A percentile compares a stretch with the other conserved stretches of the same genome.
Conservation (phyloP, 768 basidiomycete genomes). For the Panaeolus cyanescens region DNA sequence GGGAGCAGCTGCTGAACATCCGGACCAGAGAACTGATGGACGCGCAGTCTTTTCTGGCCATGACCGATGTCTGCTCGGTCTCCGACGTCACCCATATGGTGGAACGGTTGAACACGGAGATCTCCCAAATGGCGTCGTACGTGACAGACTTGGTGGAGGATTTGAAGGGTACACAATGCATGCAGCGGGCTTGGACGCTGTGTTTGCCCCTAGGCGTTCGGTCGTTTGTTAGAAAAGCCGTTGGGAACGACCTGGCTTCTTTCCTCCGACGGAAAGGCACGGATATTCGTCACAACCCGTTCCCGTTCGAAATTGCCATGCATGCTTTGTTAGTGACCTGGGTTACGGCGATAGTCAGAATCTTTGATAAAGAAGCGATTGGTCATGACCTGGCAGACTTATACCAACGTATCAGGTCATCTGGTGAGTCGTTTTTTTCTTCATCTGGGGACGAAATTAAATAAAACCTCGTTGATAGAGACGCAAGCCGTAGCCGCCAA, state of each 20-base stretch:
- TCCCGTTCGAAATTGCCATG: conserved; percentile 23
- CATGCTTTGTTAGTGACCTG: conserved; percentile 15
- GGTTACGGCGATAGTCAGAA: conserved; percentile 5
- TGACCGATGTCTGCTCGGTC: not conserved
- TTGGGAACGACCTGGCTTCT: conserved; percentile 14
- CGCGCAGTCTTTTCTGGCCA: conserved; percentile 44
- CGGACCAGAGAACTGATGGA: conserved; percentile 48
- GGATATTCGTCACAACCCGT: conserved; percentile 15
- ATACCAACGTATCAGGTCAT: conserved; percentile 13
- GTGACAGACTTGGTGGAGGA: not conserved
- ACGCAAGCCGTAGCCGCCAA: conserved; percentile 47
- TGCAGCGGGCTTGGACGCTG: not conserved
- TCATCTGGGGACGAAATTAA: conserved; percentile 21
- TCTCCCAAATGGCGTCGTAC: not conserved
- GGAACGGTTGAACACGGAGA: conserved; percentile 2
- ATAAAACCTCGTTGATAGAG: conserved; percentile 27
- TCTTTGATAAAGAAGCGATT: not conserved
- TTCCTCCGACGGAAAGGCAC: conserved; percentile 14
- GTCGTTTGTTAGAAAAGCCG: not conserved
- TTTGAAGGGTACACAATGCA: not conserved
- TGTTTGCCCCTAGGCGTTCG: not conserved
- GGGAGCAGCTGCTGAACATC: conserved; percentile 29
- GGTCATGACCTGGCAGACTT: conserved; percentile 3
- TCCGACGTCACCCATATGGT: conserved; percentile 3
- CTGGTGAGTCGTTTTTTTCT: conserved; percentile 6